Conservation (phyloP, 805 yeast species). For the Zygotorulaspora chibaensis region DNA sequence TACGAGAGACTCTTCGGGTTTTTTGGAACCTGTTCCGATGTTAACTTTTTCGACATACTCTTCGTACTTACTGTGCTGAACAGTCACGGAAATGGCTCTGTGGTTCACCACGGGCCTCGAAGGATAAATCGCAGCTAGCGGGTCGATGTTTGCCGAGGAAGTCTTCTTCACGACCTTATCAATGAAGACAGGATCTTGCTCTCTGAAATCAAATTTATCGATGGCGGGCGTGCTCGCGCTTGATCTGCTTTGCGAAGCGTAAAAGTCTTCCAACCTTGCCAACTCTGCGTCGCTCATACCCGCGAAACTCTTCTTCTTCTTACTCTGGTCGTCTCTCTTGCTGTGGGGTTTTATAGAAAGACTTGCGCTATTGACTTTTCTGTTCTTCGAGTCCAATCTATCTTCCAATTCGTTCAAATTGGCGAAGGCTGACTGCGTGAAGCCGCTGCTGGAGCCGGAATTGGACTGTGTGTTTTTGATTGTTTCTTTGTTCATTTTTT, state of each 20-base stretch:
- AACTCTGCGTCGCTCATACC: slow-evolving; percentile 34
- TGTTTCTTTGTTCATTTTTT: slow-evolving; percentile 21
- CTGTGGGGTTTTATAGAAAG: slow-evolving; percentile 1
- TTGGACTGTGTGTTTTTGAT: slow-evolving; percentile 30
- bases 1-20: slow-evolving; percentile 8
- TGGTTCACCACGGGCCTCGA: slow-evolving; percentile 32
- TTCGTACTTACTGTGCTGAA: slow-evolving; percentile 18
- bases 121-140: slow-evolving; percentile 30
- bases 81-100: slow-evolving; percentile 29
- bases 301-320: slow-evolving; percentile 29
- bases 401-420: slow-evolving; percentile 36
- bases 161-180: slow-evolving; percentile 10
- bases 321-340: slow-evolving; percentile 2
- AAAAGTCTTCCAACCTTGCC: slow-evolving; percentile 27
- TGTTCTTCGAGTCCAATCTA: slow-evolving; percentile 14
- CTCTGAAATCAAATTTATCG: slow-evolving; percentile 31
- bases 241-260: slow-evolving; percentile 26
- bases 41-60: slow-evolving; percentile 11
- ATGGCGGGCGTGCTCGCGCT: slow-evolving; percentile 18
- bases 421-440: slow-evolving; percentile 32
- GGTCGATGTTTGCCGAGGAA: slow-evolving; percentile 13
- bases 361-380: neutral
- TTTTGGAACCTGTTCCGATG: slow-evolving; percentile 4
- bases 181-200: slow-evolving; percentile 24
- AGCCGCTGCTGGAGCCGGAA: slow-evolving; percentile 31